Evolutionary conservation across 257 asterid genomes (phyloP).

Genomic region (Capsicum baccatum): DNA sequence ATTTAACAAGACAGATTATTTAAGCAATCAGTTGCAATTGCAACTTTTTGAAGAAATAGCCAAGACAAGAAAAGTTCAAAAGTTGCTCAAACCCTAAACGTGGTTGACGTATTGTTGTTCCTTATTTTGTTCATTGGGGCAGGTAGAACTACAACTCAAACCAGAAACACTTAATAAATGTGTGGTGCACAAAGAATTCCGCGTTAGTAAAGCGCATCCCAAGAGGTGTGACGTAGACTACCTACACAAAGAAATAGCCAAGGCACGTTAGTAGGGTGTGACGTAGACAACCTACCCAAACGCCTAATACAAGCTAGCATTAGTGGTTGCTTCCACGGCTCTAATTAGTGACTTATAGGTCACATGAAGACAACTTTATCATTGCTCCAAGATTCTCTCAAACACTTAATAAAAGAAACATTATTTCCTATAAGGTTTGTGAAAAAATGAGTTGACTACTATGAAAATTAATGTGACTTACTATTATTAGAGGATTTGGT

Average conservation of each 20-base stretch:
- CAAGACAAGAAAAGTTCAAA: conserved; percentile 3
- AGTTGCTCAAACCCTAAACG: neutral
- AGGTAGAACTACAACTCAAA: conserved; percentile 52
- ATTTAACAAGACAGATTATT: neutral
- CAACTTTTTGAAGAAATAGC: neutral
- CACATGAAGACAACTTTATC: fast-evolving
- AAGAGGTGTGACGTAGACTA: neutral
- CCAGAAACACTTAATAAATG: conserved; percentile 39
- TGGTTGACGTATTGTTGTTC: conserved; percentile 40
- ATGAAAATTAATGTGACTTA: conserved; percentile 28
- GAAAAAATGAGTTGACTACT: conserved; percentile 37
- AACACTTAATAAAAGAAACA: conserved; percentile 28
- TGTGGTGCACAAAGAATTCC: neutral
- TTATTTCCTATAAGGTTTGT: conserved; percentile 24
- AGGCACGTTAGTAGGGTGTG: neutral
- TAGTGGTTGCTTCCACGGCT: neutral
- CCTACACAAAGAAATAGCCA: too few relatives aligned
- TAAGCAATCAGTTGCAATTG: neutral
- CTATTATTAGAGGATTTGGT: conserved; percentile 55
- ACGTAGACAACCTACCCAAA: neutral
- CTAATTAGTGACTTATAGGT: neutral
- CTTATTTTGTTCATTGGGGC: conserved; percentile 49
- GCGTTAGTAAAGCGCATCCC: neutral
- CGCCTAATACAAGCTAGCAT: neutral
- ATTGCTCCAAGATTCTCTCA: neutral